Evolutionary conservation across 768 basidiomycete genomes (phyloP), one percentile per base, ranked within the genome.

Genomic region (Megacollybia marginata): DNA sequence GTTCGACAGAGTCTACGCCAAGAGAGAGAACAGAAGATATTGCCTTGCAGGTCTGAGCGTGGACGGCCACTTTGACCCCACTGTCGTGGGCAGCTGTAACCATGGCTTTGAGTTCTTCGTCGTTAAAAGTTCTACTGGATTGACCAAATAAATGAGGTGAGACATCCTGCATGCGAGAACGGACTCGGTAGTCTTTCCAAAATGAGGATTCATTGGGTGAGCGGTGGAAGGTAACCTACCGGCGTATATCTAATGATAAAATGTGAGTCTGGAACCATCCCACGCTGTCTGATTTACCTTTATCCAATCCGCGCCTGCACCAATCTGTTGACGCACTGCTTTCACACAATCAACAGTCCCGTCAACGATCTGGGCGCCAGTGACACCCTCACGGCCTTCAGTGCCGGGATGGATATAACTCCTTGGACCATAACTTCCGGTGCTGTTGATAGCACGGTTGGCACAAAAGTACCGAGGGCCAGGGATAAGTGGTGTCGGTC

Each of bases 281-380:
- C 54, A 50, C n/a, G 18, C 32, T 15, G 20, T 49, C 28, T 33
- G 5, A 55, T 59, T 19, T 51, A 78, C 77, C 73, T 84, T 83
- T 54, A 85, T 80, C 78, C 77, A 82, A 62, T 85, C 83, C 4
- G 82, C 77, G 7, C 81, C 81, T 11, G 78, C 75, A 31, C 82
- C 82, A 48, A 85, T 72, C 54, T 84, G 83, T 51, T 69, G 71
- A 23, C 82, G 68, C 5, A 82, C 78, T 11, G 74, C 80, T 51
- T 69, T 71, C 36, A 75, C 59, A 55, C 82, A 80, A 33, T 69
- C 78, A 32, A 73, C 75, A 19, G 71, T 62, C 1, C 82, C 83
- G 53, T 85, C 81, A 1, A 73, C 81, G 4, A 72, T 70, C 50
- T 81, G 76, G 9, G 80, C 79, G 6, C 83, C 79, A 4, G 68